These are phyloP conservation scores for Ophiosphaerella herpotricha DNA, from an alignment of 2,329 filamentous ascomycete species.

Conservation along the genomic window DNA sequence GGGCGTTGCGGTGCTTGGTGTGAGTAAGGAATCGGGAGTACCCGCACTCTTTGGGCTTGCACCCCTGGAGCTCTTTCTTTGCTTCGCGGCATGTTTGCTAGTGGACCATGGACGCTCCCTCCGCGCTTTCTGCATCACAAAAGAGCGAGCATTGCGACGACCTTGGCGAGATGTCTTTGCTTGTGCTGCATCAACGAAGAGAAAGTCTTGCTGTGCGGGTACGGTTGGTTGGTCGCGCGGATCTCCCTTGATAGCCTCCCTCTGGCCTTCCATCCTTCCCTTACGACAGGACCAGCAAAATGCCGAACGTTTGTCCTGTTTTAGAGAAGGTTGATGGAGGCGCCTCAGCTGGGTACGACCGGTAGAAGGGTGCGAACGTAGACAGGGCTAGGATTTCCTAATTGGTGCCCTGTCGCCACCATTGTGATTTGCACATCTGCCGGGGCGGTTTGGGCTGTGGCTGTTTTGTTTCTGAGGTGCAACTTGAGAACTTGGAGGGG, in stretches of 20 bases:
- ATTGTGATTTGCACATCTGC: constrained; percentile 30
- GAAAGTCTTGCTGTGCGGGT: constrained; percentile 41
- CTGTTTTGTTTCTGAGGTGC: constrained; percentile 26
- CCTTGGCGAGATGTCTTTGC: constrained; percentile 45
- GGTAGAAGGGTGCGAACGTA: constrained; percentile 20
- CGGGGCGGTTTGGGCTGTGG: constrained; percentile 27
- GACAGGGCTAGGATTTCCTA: constrained; percentile 34
- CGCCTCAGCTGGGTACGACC: constrained; percentile 28
- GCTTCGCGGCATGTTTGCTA: constrained; percentile 44
- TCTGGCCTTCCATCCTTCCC: constrained; percentile 34
- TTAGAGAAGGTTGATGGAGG: constrained; percentile 23
- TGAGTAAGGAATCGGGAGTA: constrained; percentile 35
- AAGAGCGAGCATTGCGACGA: constrained; percentile 47
- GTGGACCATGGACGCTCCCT: constrained; percentile 47
- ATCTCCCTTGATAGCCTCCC: constrained; percentile 24
- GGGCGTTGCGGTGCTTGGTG: constrained; percentile 37
- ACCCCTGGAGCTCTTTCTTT: constrained; percentile 31
- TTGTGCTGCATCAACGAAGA: constrained; percentile 46
- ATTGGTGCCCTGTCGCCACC: constrained; percentile 30
- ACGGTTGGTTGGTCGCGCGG: constrained; percentile 25
- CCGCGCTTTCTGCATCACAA: constrained; percentile 47
- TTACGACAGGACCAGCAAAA: constrained; percentile 23
- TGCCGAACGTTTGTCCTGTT: constrained; percentile 21
- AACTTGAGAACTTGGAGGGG: constrained; percentile 34
- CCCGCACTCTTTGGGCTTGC: constrained; percentile 34